Base-by-base conservation (phyloP, 1,284 basidiomycete species). In the Ustilago loliicola region DNA sequence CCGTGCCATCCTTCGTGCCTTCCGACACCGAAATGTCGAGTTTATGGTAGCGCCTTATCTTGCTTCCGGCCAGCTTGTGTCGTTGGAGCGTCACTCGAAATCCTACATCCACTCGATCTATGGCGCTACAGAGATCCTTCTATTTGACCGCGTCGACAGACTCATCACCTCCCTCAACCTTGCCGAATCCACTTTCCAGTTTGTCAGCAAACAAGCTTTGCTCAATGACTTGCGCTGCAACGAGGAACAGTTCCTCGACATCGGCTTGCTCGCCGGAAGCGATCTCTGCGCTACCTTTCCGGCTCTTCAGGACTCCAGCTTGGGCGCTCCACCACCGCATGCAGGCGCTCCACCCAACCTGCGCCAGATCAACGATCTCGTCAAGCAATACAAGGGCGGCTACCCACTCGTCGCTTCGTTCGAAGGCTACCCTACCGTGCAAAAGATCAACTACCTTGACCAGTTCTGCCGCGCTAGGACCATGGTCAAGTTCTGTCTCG, bases 31-130 rank as follows among this genome's bases (percentile, higher is more conserved):
- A 50, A 94, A 95, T 82, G 95, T 98, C 76, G 96, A 99, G 88
- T 98, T 96, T 86, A 90, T 99, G 53, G 91, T 98, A 73, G 96
- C 97, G 42, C 96, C 96, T 10, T 99, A 99, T 87, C 89, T 95
- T 57, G 92, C 95, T 48, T 94, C 93, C 90, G 94, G 95, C 50
- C 85, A 96, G 93, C 89, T 97, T 83, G 93, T 96, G 76, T 98
- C 98, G 88, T 91, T 99, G 50, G 92, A 96, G 87, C 92, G 94
- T 66, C 96, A 99, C 88, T 89, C 91, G 27, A 97, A 97, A 87
- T 90, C 92, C 5, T 99, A 98, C 88, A 93, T 98, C 73, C 95
- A 99, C 86, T 92, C 96, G 23, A 92, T 98, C 80, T 98, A 92
- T 87, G 95, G 94, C 6, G 91, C 95, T 36, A 93, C 92, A 6